Evolutionary conservation across 345 rosid genomes (phyloP), one percentile per base, ranked within the genome.

Genomic region (Tarenaya hassleriana): DNA sequence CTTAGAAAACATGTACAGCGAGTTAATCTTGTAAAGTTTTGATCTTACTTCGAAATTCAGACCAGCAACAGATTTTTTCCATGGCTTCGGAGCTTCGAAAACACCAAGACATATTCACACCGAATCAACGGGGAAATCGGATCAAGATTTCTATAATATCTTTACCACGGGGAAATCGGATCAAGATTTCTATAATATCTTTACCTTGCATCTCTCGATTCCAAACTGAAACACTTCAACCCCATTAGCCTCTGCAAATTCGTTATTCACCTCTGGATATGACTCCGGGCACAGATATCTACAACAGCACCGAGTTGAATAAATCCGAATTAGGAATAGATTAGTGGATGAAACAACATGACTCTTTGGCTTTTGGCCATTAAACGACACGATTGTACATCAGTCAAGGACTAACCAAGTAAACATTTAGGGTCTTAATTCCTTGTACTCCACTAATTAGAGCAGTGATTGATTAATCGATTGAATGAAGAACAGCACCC

Each of bases 241-340:
- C 39, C 73, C 76, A 41, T 77, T 74, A 12, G 78, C 70, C 60
- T 73, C 66, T 37, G 83, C 67, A 60, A 78, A 81, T 47, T 77
- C 80, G n/a, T 10, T 43, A 29, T 75, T 81, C 41, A 69, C 67
- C 55, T 79, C 79, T 20, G 87, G 84, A 63, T 81, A 81, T 16
- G 83, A 68, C 50, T 83, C 92, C 0, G 81, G 84, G 57, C 88
- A 87, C 75, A 83, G 52, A 70, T 74, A 77, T 76, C 95, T 81
- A 58, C 5, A 53, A 10, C 34, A 56, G 55, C 13, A 35, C n/a
- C n/a, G 7, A 42, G 8, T 35, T 27, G 10, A 55, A 55, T 19
- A n/a, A 10, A 7, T n/a, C 12, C 29, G n/a, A 21, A 29, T 11
- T 11, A 47, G 14, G 27, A 48, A 47, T 0, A 24, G 39, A 47